Evolutionary conservation across 306 rosid species (phyloP), one percentile per base, ranked within the genome.

Genomic region (Acacia acuminata): DNA sequence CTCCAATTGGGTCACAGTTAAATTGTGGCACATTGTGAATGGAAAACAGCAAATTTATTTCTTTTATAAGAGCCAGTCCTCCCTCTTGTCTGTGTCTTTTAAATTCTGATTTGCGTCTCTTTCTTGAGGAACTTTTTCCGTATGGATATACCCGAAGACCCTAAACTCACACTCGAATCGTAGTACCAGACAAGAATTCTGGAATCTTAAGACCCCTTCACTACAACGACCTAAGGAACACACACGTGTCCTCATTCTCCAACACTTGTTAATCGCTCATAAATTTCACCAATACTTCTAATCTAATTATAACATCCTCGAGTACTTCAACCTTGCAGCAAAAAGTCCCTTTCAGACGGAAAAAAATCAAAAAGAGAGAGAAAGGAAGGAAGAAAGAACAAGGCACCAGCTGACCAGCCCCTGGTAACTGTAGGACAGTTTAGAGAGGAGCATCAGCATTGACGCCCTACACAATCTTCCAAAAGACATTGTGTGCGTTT

Each of bases 201-300:
- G 45, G 74, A 65, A 64, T 76, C 65, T 20, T 42, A 19, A 45
- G 47, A 51, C 73, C 16, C 32, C 61, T 50, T 3, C 13, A 6
- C 47, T 36, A 55, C 42, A 10, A 47, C 19, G 63, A 67, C 73
- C 73, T 20, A 1, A 1, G 47, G 74, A 73, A 1, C 2, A 15
- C 82, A 27, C 82, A 82, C 89, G 89, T 50, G 91, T 91, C 81
- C 14, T 64, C 71, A 36, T 78, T 77, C 55, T 65, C 12, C 82
- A 3, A 38, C 86, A 58, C 83, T 48, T 25, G 70, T 60, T 56
- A 69, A 76, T 44, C 7, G 40, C 78, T 78, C 80, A 27, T 47
- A 25, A 73, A 17, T 48, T 20, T 74, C 42, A 61, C 42, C 80
- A 24, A 61, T 24, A 25, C 36, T 12, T 55, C 27, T 19, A 55